Evolutionary conservation across 257 asterid genomes (phyloP).

Genomic region (Apocynum venetum): DNA sequence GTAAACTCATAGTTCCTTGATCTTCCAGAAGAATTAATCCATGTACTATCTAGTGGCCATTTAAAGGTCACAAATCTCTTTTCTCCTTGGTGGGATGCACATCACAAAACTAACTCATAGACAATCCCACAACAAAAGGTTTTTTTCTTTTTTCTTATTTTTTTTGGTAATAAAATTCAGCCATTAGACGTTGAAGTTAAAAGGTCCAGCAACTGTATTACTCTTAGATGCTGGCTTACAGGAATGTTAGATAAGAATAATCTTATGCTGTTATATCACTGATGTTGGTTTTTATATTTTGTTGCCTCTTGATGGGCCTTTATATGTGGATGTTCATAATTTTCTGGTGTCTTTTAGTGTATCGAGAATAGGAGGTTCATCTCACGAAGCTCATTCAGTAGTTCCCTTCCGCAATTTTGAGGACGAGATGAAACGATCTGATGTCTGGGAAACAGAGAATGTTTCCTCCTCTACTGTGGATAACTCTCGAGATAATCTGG

Average conservation of each 20-base stretch:
- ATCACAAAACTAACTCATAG: too few relatives aligned
- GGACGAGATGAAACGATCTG: constrained; percentile 82
- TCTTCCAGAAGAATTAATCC: background rate
- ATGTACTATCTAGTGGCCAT: background rate
- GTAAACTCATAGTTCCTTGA: background rate
- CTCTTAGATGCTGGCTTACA: background rate
- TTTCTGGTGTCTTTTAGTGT: constrained; percentile 31
- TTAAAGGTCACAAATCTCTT: background rate
- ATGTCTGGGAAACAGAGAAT: constrained; percentile 77
- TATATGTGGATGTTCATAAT: constrained; percentile 9
- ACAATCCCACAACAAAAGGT: too few relatives aligned
- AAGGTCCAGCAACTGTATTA: background rate
- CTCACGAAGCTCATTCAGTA: constrained; percentile 62
- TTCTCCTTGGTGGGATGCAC: background rate
- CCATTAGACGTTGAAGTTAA: background rate
- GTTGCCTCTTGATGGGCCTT: background rate
- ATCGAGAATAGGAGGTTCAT: constrained; percentile 49
- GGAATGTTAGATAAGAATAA: background rate
- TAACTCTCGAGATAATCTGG: constrained; percentile 78
- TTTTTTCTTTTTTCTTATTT: too few relatives aligned
- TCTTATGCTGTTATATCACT: background rate
- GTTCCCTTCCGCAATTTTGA: constrained; percentile 96
- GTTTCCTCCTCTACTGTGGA: constrained; percentile 63
- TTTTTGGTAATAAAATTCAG: background rate
- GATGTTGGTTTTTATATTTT: background rate